phyloP scores from a whole-genome alignment of 768 basidiomycete genomes.

The Suillus subaureus region DNA sequence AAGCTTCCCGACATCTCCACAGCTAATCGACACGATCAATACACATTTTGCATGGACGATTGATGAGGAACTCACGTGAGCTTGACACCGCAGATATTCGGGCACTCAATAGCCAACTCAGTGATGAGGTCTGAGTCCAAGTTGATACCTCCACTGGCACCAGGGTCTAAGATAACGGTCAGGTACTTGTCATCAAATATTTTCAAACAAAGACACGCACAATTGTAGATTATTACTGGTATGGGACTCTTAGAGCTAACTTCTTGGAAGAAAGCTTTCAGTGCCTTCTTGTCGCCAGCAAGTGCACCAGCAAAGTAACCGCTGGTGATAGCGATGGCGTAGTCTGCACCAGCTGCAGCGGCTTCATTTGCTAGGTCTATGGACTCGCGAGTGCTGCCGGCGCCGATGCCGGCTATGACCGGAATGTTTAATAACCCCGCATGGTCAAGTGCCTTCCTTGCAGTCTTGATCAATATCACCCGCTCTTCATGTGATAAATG shows the following conservation, averaged over 20 bases:
- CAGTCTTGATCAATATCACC: constrained; percentile 59
- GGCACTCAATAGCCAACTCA: constrained; percentile 73
- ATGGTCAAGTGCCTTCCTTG: constrained; percentile 70
- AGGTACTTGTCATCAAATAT: not conserved
- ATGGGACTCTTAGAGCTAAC: constrained; percentile 80
- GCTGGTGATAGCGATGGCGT: constrained; percentile 80
- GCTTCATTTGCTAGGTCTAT: constrained; percentile 75
- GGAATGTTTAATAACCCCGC: constrained; percentile 62
- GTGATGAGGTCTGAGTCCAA: constrained; percentile 86
- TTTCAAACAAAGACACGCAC: constrained; percentile 42
- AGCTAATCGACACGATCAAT: constrained; percentile 46
- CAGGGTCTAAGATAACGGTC: constrained; percentile 61
- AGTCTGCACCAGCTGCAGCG: constrained; percentile 85
- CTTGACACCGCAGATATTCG: constrained; percentile 86
- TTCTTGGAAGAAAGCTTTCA: constrained; percentile 80
- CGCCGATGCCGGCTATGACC: constrained; percentile 82
- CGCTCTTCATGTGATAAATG: constrained; percentile 75
- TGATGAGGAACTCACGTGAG: constrained; percentile 62
- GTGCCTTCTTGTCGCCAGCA: constrained; percentile 57
- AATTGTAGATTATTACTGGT: constrained; percentile 89
- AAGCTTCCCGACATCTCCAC: constrained; percentile 90
- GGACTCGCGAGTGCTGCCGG: constrained; percentile 82
- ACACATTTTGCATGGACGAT: not conserved
- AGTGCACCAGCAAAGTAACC: constrained; percentile 87
- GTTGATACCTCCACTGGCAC: constrained; percentile 87